These are phyloP conservation scores for Venturia effusa DNA, from an alignment of 2,329 filamentous ascomycete genomes.

Conservation along the genomic window DNA sequence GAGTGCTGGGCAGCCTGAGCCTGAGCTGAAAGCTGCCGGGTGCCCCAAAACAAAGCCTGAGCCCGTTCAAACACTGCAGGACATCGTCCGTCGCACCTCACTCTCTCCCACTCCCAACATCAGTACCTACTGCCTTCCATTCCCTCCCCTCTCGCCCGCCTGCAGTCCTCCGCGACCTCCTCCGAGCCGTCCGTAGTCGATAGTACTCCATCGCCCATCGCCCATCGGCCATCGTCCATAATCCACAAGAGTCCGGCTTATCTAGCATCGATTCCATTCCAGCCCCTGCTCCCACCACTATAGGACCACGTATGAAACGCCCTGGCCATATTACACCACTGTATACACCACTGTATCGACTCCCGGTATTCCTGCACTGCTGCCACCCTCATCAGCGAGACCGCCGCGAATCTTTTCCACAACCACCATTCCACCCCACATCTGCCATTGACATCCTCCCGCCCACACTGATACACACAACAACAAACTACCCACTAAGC, in stretches of 20 bases:
- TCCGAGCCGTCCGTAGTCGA: background rate
- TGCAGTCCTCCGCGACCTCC: background rate
- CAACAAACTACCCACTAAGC: background rate
- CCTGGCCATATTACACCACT: constrained; percentile 2
- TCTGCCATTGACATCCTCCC: background rate
- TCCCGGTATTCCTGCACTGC: background rate
- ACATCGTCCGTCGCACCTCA: background rate
- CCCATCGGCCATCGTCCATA: too few relatives aligned
- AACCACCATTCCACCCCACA: background rate
- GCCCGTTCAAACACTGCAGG: background rate
- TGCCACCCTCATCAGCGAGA: background rate
- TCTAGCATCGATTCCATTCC: background rate
- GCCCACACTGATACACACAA: background rate
- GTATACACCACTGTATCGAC: too few relatives aligned
- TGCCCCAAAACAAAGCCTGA: background rate
- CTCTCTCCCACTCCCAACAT: background rate
- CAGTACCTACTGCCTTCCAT: background rate
- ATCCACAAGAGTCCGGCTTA: background rate
- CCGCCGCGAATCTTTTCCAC: background rate
- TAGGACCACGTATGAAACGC: constrained; percentile 4
- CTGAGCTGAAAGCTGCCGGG: too few relatives aligned
- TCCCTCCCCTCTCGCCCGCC: background rate
- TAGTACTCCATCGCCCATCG: too few relatives aligned
- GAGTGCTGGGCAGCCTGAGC: too few relatives aligned
- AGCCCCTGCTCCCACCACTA: background rate